phyloP scores from a whole-genome alignment of 2,329 filamentous ascomycete genomes.

The Sporothrix mexicana region DNA sequence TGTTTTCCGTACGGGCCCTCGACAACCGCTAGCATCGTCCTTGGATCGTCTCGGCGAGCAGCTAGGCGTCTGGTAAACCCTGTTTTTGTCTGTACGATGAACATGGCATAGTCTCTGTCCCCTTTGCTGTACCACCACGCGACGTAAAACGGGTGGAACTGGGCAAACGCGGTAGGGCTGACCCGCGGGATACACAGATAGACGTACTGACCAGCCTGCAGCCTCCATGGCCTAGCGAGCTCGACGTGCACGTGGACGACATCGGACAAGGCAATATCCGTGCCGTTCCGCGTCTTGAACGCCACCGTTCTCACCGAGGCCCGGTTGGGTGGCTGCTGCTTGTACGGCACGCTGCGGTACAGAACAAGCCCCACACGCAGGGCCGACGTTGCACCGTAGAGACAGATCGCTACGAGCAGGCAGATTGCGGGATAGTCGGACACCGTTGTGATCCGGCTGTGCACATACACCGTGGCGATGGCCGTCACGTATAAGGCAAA shows the following conservation, averaged over 20 bases:
- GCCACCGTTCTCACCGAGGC: background rate
- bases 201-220: background rate
- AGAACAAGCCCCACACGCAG: background rate
- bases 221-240: conserved; percentile 1
- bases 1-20: background rate
- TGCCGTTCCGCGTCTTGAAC: conserved; percentile 7
- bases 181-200: background rate
- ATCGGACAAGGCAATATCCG: background rate
- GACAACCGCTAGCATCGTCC: background rate
- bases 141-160: background rate
- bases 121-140: background rate
- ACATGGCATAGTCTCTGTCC: background rate
- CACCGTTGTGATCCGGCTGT: conserved; percentile 4
- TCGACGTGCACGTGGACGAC: conserved; percentile 8
- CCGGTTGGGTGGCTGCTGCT: background rate
- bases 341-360: conserved; percentile 5
- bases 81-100: background rate
- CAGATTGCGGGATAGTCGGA: background rate
- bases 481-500: conserved; percentile 1
- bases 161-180: background rate
- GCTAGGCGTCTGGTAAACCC: background rate
- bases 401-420: background rate
- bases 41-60: background rate
- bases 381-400: background rate
- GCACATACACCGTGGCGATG: background rate